phyloP scores from a whole-genome alignment of 2,329 filamentous ascomycete species.

The Fusarium sambucinum region DNA sequence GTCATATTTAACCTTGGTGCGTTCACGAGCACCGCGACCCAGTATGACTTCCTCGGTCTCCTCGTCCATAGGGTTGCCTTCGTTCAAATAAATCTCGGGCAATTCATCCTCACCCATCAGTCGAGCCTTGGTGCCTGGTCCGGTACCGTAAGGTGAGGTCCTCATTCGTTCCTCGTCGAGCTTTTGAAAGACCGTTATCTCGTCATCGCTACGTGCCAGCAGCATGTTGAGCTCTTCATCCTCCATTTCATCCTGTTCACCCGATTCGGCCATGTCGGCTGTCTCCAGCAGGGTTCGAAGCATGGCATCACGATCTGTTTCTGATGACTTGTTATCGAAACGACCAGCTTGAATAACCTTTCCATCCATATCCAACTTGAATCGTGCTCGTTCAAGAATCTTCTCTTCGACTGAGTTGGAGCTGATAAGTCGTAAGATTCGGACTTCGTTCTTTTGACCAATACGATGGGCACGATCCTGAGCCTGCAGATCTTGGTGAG shows the following conservation, averaged over 20 bases:
- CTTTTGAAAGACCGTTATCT: constrained; percentile 81
- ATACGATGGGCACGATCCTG: constrained; percentile 99
- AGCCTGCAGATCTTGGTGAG: constrained; percentile 97
- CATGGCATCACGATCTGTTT: constrained; percentile 98
- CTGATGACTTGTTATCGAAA: constrained; percentile 99
- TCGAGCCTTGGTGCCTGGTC: constrained; percentile 75
- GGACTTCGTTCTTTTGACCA: constrained; percentile 98
- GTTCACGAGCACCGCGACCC: constrained; percentile 93
- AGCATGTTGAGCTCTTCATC: constrained; percentile 97
- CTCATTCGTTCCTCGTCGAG: constrained; percentile 81
- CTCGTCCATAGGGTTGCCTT: constrained; percentile 83
- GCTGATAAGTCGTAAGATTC: constrained; percentile 94
- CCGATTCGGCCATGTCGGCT: constrained; percentile 74
- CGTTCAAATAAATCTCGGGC: constrained; percentile 92
- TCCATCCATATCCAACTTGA: constrained; percentile 99
- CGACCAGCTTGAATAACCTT: constrained; percentile 99
- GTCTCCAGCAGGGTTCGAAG: constrained; percentile 92
- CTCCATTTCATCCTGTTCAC: constrained; percentile 96
- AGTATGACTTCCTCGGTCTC: constrained; percentile 78
- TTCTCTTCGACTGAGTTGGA: constrained; percentile 99
- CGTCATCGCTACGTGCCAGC: constrained; percentile 87
- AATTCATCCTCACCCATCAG: constrained; percentile 89
- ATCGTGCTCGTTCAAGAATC: constrained; percentile 95
- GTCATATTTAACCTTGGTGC: constrained; percentile 94
- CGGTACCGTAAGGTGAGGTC: constrained; percentile 77